Evolutionary conservation across 1,139 yeast genomes (phyloP), one percentile per base, ranked within the genome.

Genomic region (Magnusiomyces tetraspermus): DNA sequence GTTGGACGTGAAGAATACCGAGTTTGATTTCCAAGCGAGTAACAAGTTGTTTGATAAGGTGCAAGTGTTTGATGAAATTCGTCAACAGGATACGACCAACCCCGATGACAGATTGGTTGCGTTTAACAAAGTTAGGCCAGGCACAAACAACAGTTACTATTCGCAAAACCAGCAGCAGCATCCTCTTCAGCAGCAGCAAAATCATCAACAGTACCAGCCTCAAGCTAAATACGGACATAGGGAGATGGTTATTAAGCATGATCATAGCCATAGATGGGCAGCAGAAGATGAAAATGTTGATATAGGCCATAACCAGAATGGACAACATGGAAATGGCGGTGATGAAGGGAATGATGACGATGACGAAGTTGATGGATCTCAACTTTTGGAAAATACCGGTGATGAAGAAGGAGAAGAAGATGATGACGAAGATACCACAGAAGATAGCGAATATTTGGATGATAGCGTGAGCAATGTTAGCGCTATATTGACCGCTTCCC

Each of bases 21-120:
- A 89, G 58, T 90, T 90, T 69, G 97, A 90, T 66, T 90, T 90
- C 67, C 87, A 80, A 55, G 84, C 89, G 11, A 87, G 85, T 63
- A 75, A 89, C 59, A 83, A 85, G 30, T 79, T 83, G 75, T 90
- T 90, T 64, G 95, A 90, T 67, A 90, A 90, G 67, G 74, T 77
- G 57, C 75, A 83, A 6, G 92, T 89, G 5, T 85, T 90, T 67
- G 85, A 84, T 53, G 88, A 86, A 63, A 78, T 89, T 63, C 80
- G 82, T 50, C 76, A 76, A 58, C 71, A 74, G 53, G 96, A 88
- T 63, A 75, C 73, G 17, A 74, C 81, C 24, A 79, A 75, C 50
- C 82, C 85, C 1, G 72, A 75, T 21, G 75, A 79, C 48, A 74
- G 96, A 57, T 72, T 88, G 42, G 96, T 86, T 5, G 83, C 89